Evolutionary conservation across 2,329 filamentous ascomycete genomes (phyloP).

Genomic region (Scedosporium apiospermum): DNA sequence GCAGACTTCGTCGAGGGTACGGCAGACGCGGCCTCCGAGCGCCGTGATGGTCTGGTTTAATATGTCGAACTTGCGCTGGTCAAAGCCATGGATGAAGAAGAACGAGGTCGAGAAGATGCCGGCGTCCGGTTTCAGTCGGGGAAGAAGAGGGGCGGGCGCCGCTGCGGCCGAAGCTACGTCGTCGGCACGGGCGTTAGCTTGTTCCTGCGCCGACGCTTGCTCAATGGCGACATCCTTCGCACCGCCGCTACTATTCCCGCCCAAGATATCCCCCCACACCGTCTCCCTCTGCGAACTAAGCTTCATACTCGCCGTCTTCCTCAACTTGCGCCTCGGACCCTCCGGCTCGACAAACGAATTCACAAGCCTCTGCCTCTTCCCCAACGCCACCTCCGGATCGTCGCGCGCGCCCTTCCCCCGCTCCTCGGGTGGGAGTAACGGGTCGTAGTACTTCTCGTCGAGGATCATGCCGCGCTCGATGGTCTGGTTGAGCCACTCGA

Average conservation of each 20-base stretch:
- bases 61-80: conserved; percentile 36
- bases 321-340: conserved; percentile 66
- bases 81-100: conserved; percentile 54
- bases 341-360: conserved; percentile 31
- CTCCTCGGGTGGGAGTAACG: conserved; percentile 55
- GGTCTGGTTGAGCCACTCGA: conserved; percentile 81
- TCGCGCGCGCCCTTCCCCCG: conserved; percentile 64
- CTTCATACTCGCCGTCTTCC: conserved; percentile 79
- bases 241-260: background rate
- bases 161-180: background rate
- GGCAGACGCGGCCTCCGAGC: conserved; percentile 34
- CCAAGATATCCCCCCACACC: conserved; percentile 84
- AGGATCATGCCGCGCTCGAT: conserved; percentile 81
- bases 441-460: conserved; percentile 79
- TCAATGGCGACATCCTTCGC: background rate
- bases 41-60: conserved; percentile 37
- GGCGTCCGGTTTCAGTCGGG: conserved; percentile 11
- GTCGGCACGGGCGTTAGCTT: background rate
- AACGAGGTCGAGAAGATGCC: conserved; percentile 45
- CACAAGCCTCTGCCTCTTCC: conserved; percentile 50
- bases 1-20: conserved; percentile 31
- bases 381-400: conserved; percentile 35
- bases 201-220: background rate
- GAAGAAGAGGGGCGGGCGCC: background rate
- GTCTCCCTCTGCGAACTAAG: conserved; percentile 69